These are phyloP conservation scores for Xylariaceae sp. DNA, from an alignment of 2,329 filamentous ascomycete genomes.

Conservation along the genomic window DNA sequence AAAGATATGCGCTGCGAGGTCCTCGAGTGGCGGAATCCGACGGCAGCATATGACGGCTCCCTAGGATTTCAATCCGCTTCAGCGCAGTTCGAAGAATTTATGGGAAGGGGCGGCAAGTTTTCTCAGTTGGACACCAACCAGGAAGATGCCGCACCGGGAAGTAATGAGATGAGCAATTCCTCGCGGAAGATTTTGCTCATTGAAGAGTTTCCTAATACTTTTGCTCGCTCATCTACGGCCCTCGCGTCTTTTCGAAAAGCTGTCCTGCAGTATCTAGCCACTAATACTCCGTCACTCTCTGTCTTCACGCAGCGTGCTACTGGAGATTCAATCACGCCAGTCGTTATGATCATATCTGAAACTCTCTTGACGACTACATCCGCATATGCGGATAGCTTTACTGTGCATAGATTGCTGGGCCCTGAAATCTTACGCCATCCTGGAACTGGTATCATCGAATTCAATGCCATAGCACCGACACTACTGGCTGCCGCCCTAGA, in stretches of 20 bases:
- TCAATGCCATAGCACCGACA: constrained; percentile 86
- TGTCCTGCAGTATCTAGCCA: constrained; percentile 68
- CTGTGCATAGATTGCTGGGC: constrained; percentile 81
- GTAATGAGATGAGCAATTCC: constrained; percentile 15
- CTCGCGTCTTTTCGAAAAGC: constrained; percentile 68
- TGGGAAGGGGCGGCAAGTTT: constrained; percentile 76
- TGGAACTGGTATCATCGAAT: constrained; percentile 75
- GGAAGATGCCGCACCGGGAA: constrained; percentile 21
- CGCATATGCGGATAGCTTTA: constrained; percentile 83
- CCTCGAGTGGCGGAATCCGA: constrained; percentile 86
- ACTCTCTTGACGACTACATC: constrained; percentile 80
- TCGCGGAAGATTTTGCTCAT: constrained; percentile 61
- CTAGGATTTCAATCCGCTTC: constrained; percentile 65
- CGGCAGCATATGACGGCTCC: constrained; percentile 50
- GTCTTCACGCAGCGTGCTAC: constrained; percentile 40
- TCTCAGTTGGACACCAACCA: constrained; percentile 55
- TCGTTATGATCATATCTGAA: constrained; percentile 89
- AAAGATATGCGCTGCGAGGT: constrained; percentile 71
- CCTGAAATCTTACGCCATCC: constrained; percentile 80
- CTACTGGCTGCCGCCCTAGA: constrained; percentile 81
- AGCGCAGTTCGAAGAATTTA: constrained; percentile 85
- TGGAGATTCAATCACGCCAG: constrained; percentile 55
- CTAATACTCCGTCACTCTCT: constrained; percentile 55
- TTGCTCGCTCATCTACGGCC: constrained; percentile 58
- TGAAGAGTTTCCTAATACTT: constrained; percentile 77